These are phyloP conservation scores for Arthrobotrys entomopaga DNA, from an alignment of 2,329 filamentous ascomycete species.

Conservation along the genomic window DNA sequence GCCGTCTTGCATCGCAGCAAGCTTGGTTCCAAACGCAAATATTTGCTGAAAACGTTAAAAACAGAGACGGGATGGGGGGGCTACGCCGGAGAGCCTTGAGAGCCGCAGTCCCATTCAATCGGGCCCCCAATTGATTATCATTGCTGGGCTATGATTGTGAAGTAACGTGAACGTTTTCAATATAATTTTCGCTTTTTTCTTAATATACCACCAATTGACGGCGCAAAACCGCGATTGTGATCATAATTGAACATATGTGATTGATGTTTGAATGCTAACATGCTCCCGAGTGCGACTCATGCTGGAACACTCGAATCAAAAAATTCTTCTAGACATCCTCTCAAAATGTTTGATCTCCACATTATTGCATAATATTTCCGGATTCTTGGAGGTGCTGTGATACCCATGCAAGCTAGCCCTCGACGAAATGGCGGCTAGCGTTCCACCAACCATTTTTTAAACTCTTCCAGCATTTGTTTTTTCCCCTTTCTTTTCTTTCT, in stretches of 20 bases:
- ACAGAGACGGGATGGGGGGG: neutral
- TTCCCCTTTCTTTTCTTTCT: too few species aligned
- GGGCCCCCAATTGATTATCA: too few species aligned
- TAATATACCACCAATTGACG: too few species aligned
- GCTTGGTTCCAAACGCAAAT: slow-evolving; percentile 11
- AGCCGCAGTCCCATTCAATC: too few species aligned
- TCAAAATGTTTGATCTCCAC: slow-evolving; percentile 24
- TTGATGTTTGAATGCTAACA: too few species aligned
- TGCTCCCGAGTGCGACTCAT: neutral
- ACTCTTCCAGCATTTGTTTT: slow-evolving; percentile 14
- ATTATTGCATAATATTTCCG: slow-evolving; percentile 1
- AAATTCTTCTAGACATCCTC: neutral
- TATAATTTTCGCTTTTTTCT: too few species aligned
- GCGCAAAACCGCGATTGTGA: too few species aligned
- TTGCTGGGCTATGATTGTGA: too few species aligned
- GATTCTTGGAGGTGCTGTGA: neutral
- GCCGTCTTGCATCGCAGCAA: slow-evolving; percentile 11
- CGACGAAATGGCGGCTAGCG: slow-evolving; percentile 51
- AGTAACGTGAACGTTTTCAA: too few species aligned
- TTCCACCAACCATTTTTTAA: slow-evolving; percentile 47
- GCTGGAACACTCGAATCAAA: neutral
- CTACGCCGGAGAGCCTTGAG: too few species aligned
- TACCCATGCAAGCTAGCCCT: slow-evolving; percentile 44
- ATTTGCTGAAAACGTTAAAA: slow-evolving; percentile 34
- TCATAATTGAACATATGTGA: too few species aligned